Conservation (phyloP, 352 stramenopile genomes). For the Phytophthora foliorum region DNA sequence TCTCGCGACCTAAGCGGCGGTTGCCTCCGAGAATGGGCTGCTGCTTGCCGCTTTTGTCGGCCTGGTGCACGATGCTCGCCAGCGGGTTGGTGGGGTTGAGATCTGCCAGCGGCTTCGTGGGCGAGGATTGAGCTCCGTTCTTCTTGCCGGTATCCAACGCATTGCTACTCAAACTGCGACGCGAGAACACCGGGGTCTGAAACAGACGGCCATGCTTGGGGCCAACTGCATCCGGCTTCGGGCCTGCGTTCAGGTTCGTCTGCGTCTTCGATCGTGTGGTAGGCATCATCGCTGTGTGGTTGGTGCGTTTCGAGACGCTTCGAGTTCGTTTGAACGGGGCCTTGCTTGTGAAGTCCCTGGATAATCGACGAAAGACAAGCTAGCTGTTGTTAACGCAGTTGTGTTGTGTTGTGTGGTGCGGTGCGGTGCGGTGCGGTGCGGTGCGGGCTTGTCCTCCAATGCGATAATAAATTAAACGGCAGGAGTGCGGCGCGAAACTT, state of each 20-base stretch:
- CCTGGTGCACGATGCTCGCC: slow-evolving; percentile 75
- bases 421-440: slow-evolving; percentile 12
- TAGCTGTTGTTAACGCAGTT: not conserved
- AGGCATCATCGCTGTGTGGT: slow-evolving; percentile 26
- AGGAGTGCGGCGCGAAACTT: slow-evolving; percentile 1
- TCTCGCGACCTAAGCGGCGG: slow-evolving; percentile 38
- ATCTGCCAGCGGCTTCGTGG: slow-evolving; percentile 51
- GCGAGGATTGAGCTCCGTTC: slow-evolving; percentile 27
- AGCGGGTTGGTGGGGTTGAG: slow-evolving; percentile 53
- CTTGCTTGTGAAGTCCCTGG: slow-evolving; percentile 2
- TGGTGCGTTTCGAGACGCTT: slow-evolving; percentile 14
- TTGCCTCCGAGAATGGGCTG: slow-evolving; percentile 33
- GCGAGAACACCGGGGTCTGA: slow-evolving; percentile 74
- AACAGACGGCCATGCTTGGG: slow-evolving; percentile 53
- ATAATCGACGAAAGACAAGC: slow-evolving; percentile 3
- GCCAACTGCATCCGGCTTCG: slow-evolving; percentile 34
- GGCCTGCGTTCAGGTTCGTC: slow-evolving; percentile 17
- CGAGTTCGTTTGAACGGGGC: slow-evolving; percentile 6
- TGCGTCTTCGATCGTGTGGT: slow-evolving; percentile 48
- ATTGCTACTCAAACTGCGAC: slow-evolving; percentile 63
- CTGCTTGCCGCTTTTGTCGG: slow-evolving; percentile 71
- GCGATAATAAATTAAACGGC: slow-evolving; percentile 33
- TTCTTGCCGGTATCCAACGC: slow-evolving; percentile 42
- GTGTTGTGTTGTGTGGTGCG: not conserved
- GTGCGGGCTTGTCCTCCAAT: slow-evolving; percentile 29